Evolutionary conservation across 1,284 basidiomycete genomes (phyloP), one percentile per base, ranked within the genome.

Genomic region (Rhodotorula sp.): DNA sequence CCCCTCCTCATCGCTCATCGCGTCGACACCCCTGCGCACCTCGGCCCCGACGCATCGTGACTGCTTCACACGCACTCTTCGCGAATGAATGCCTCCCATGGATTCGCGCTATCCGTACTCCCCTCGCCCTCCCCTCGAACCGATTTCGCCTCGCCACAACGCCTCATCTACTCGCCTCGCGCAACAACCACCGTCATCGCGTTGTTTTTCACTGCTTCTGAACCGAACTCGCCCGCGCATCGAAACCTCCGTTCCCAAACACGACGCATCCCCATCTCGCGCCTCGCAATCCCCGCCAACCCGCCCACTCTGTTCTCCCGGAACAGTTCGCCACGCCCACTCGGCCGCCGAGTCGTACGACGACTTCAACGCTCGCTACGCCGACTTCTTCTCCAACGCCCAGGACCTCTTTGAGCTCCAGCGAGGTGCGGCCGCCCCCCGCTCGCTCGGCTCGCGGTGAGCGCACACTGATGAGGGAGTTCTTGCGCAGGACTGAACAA

Each of bases 341-440:
- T 70, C 70, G 47, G 72, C 73, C 19, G 68, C 73, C 51, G 95
- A 98, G 84, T 87, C 91, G 32, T 98, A 92, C 82, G 94, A 97
- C 81, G 86, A 89, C 64, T 97, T 98, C 85, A 93, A 91, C 80
- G 85, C 89, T 72, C 91, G 94, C 79, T 98, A 97, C 83, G 89
- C 92, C 79, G 85, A 86, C 76, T 99, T 98, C 84, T 98, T 98
- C 85, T 84, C 90, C 79, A 86, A 87, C 64, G 93, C 94, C 62
- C 88, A 93, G 80, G 95, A 98, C 84, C 87, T 96, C 72, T 98
- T 98, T 80, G 94, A 98, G 84, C 89, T 95, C 75, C 93, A 97
- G 83, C 90, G 95, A 71, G 95, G 39, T 44, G 39, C 39, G 39
- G 11, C 13, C 11, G 3, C 39, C 3, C 13, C 19, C 3, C 39